phyloP scores from a whole-genome alignment of 2,329 filamentous ascomycete genomes.

The Xylaria sp. region DNA sequence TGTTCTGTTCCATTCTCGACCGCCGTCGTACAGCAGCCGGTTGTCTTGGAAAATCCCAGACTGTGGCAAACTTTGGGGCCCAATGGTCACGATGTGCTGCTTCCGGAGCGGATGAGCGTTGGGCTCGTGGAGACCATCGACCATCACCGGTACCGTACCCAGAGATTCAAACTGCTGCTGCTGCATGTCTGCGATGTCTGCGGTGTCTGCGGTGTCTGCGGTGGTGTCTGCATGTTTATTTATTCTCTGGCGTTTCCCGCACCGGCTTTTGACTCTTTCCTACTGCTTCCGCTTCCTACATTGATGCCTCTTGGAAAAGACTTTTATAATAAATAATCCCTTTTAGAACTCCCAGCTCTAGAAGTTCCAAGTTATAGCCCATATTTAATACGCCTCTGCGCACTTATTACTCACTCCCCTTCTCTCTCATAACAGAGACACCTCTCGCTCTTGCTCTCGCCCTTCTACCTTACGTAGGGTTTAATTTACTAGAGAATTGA shows the following conservation, averaged over 20 bases:
- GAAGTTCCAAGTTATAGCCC: neutral
- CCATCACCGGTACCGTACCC: neutral
- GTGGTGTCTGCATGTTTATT: no score
- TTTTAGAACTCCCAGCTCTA: neutral
- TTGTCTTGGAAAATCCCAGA: neutral
- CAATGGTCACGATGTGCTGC: neutral
- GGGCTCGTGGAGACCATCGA: neutral
- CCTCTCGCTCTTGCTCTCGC: no score
- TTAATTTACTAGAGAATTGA: no score
- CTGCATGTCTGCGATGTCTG: no score
- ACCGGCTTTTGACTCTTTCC: no score
- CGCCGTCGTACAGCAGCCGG: neutral
- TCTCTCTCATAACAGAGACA: no score
- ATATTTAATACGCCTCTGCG: neutral
- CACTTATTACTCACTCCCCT: no score
- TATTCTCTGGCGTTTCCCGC: neutral
- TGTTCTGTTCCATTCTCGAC: no score
- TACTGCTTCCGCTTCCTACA: neutral
- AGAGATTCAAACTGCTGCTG: no score
- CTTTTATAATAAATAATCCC: no score
- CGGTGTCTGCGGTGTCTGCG: no score
- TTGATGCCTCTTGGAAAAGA: neutral
- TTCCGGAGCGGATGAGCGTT: neutral
- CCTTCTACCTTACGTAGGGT: no score
- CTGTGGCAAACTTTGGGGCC: neutral